phyloP scores from a whole-genome alignment of 257 asterid genomes.

The Salvia rosmarinus region DNA sequence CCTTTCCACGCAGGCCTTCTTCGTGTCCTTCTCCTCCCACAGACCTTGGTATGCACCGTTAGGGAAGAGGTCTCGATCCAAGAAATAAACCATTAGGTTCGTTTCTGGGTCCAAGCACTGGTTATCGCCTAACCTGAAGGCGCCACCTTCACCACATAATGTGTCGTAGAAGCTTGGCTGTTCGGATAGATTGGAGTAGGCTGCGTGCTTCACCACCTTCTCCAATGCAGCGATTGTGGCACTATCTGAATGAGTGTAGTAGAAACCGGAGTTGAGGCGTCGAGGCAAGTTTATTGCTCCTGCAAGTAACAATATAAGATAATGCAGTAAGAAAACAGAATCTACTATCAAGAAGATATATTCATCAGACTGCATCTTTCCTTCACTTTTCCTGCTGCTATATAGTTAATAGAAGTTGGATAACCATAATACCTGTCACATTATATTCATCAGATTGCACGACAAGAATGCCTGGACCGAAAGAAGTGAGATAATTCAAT shows the following conservation, averaged over 20 bases:
- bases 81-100: constrained; percentile 65
- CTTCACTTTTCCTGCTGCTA: constrained; percentile 8
- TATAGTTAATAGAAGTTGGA: constrained; percentile 16
- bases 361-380: not conserved
- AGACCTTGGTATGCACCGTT: constrained; percentile 79
- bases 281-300: constrained; percentile 93
- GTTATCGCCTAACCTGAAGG: constrained; percentile 61
- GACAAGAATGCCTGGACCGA: constrained; percentile 73
- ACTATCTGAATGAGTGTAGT: constrained; percentile 70
- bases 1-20: constrained; percentile 50
- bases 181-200: constrained; percentile 74
- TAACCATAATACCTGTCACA: constrained; percentile 52
- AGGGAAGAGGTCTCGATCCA: constrained; percentile 77
- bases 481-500: constrained; percentile 65
- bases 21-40: constrained; percentile 66
- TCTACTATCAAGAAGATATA: not conserved
- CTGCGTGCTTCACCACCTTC: constrained; percentile 87
- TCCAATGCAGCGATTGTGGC: constrained; percentile 65
- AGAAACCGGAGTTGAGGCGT: constrained; percentile 95
- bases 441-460: constrained; percentile 93
- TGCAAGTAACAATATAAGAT: constrained; percentile 36
- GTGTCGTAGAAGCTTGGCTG: constrained; percentile 93
- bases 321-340: not conserved
- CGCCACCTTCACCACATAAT: constrained; percentile 84
- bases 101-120: constrained; percentile 80